Evolutionary conservation across 2,329 filamentous ascomycete genomes (phyloP), one percentile per base, ranked within the genome.

Genomic region (Penicillium paneum): DNA sequence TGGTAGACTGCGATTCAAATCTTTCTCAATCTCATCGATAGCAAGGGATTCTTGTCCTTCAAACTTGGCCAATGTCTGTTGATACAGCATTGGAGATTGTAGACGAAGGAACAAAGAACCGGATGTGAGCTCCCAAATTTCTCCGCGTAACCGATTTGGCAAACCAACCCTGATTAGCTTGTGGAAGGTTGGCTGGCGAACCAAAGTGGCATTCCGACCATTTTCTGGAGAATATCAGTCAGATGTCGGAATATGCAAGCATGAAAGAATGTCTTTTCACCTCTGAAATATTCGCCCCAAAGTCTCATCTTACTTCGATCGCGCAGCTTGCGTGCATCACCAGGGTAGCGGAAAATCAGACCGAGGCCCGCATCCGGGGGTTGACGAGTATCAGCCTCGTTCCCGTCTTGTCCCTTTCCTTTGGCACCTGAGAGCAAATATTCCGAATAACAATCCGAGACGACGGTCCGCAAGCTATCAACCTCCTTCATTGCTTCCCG

Each of bases 1-100:
- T 1, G 94, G 94, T 62, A 99, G 77, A 79, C 92, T 97, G 62
- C 94, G 86, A 73, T 99, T 99, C 46, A 99, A 77, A 70, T 99
- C 94, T 74, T 99, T 99, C 71, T 99, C 94, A 61, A 99, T 99
- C 79, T 99, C 94, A 71, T 99, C 94, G 64, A 97, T 97, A 41
- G 94, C 94, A 57, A 99, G 81, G 11, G 93, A 97, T 62, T 95
- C 90, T 68, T 88, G 84, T 8, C 94, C 94, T 7, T 88, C 84
- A 64, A 88, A 92, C 68, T 94, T 93, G 48, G 83, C 79, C 41
- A 99, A 78, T 0, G 92, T 97, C 54, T 99, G 90, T 41, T 82
- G 78, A 67, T 93, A 99, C 5, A 93, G 78, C 11, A 84, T 89
- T 1, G 94, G 94, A 55, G 89, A 90, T 67, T 96, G 89, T 13